Evolutionary conservation across 345 rosid species (phyloP).

Genomic region (Turnera subulata): DNA sequence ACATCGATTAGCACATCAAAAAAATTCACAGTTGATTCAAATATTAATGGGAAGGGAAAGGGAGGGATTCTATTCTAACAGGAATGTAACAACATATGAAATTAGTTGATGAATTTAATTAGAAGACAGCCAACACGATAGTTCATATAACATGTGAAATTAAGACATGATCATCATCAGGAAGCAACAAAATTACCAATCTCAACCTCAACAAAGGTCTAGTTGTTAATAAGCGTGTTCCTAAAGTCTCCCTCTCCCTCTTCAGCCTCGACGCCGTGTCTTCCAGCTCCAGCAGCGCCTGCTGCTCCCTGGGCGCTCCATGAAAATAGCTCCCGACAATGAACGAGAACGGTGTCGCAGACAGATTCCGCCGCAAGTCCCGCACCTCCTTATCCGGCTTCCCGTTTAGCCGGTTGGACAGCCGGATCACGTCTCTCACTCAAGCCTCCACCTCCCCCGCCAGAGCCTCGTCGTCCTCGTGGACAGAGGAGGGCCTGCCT

Average conservation of each 20-base stretch:
- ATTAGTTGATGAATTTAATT: too few species aligned
- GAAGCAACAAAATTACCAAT: too few species aligned
- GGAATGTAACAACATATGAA: too few species aligned
- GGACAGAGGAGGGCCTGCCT: slow-evolving; percentile 86
- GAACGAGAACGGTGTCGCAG: slow-evolving; percentile 93
- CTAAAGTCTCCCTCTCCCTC: slow-evolving; percentile 89
- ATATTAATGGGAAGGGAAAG: too few species aligned
- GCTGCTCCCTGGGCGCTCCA: slow-evolving; percentile 92
- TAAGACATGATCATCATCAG: too few species aligned
- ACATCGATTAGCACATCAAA: too few species aligned
- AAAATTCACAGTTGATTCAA: too few species aligned
- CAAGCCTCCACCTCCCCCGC: slow-evolving; percentile 66
- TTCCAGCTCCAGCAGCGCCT: slow-evolving; percentile 86
- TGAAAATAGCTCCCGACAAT: slow-evolving; percentile 90
- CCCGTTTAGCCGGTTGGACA: slow-evolving; percentile 77
- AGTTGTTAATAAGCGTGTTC: slow-evolving; percentile 89
- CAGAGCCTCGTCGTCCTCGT: slow-evolving; percentile 64
- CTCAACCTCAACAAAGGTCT: too few species aligned
- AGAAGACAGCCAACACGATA: too few species aligned
- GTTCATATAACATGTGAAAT: too few species aligned
- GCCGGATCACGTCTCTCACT: slow-evolving; percentile 90
- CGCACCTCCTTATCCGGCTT: slow-evolving; percentile 77
- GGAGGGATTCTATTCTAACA: too few species aligned
- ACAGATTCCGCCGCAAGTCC: slow-evolving; percentile 74
- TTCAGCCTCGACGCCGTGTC: slow-evolving; percentile 87